Evolutionary conservation across 192 early-diverging fungal genomes (phyloP).

Genomic region (Rhizophagus sp.): DNA sequence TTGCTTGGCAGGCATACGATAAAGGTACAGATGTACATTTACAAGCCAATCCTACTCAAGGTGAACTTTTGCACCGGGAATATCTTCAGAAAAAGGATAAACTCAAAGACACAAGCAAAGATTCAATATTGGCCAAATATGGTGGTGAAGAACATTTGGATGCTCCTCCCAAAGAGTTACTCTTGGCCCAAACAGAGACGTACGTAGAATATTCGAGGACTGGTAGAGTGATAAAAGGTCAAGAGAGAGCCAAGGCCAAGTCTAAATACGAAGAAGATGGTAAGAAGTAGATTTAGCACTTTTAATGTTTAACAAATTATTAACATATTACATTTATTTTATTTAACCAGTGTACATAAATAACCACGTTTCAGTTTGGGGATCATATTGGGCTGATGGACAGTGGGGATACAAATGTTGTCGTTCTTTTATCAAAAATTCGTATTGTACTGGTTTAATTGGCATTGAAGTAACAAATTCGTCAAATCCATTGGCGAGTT

Average conservation of each 20-base stretch:
- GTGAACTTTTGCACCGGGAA: constrained; percentile 86
- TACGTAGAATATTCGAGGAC: constrained; percentile 98
- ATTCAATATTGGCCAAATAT: constrained; percentile 83
- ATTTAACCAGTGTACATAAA: constrained; percentile 57
- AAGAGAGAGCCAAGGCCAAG: constrained; percentile 72
- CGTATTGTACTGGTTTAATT: constrained; percentile 88
- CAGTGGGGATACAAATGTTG: constrained; percentile 98
- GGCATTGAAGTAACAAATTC: constrained; percentile 70
- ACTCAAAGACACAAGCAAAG: constrained; percentile 70
- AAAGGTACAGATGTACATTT: constrained; percentile 84
- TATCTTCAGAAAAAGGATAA: constrained; percentile 81
- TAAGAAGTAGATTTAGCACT: constrained; percentile 34
- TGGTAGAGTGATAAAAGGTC: constrained; percentile 85
- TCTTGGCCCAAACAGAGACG: constrained; percentile 88
- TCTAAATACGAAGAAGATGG: constrained; percentile 93
- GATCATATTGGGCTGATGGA: constrained; percentile 93
- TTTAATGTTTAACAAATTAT: background rate
- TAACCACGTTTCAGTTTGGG: constrained; percentile 92
- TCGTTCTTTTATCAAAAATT: constrained; percentile 70
- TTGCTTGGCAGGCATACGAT: constrained; percentile 92
- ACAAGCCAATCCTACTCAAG: constrained; percentile 96
- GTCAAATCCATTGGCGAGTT: constrained; percentile 31
- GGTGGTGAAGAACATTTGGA: constrained; percentile 95
- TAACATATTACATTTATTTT: background rate
- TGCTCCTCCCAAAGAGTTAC: constrained; percentile 83